Percentiles rank a stretch among this genome's conserved stretches.
Conservation (phyloP, 331 rosid species). For the Acacia pycnantha region DNA sequence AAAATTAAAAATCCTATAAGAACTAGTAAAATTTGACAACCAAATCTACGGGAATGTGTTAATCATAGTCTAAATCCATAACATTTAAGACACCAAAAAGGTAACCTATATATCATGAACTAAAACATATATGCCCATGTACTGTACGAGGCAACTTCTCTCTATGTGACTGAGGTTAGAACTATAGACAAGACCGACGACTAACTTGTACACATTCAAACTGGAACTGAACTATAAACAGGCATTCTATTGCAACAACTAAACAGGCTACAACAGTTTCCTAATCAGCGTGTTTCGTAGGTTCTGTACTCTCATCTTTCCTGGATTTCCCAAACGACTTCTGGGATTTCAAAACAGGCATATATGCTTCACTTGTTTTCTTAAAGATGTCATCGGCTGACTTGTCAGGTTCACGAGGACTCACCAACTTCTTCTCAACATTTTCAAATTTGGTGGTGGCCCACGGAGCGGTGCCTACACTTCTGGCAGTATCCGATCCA, state of each 20-base stretch:
- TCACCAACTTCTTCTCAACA: conserved; percentile 66
- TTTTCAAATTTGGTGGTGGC: conserved; percentile 73
- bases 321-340: conserved; percentile 53
- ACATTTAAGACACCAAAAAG: neutral
- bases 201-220: neutral
- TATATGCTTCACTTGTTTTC: conserved; percentile 55
- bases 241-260: neutral
- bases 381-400: conserved; percentile 35
- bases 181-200: neutral
- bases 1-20: neutral
- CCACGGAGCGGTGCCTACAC: conserved; percentile 60
- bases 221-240: conserved; percentile 23
- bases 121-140: neutral
- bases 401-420: conserved; percentile 62
- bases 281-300: conserved; percentile 47
- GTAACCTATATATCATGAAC: neutral
- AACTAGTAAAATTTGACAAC: neutral
- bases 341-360: conserved; percentile 53
- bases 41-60: neutral
- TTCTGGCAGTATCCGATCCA: conserved; percentile 43
- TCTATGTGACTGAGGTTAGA: neutral
- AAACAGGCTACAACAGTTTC: conserved; percentile 9
- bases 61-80: neutral
- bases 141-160: neutral
- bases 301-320: conserved; percentile 55